phyloP scores from a whole-genome alignment of 1,284 basidiomycete species.

The Afroboletus lepidellus region DNA sequence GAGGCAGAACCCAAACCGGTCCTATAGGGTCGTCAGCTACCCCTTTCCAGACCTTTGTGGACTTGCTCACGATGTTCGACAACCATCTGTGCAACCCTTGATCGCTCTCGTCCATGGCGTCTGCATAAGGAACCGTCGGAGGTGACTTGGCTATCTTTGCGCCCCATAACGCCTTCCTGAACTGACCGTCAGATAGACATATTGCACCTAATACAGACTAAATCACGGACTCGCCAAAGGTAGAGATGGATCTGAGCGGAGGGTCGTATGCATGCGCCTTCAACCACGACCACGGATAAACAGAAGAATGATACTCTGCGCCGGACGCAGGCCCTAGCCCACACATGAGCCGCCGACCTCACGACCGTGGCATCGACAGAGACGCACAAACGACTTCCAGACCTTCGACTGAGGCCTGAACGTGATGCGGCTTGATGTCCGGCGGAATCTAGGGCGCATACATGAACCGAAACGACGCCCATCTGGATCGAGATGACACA shows the following conservation, averaged over 20 bases:
- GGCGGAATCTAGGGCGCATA: constrained; percentile 60
- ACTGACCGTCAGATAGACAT: background rate
- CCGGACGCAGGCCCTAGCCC: constrained; percentile 57
- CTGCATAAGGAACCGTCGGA: constrained; percentile 74
- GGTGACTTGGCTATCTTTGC: constrained; percentile 73
- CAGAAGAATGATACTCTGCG: constrained; percentile 57
- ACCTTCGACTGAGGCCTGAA: constrained; percentile 62
- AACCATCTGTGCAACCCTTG: constrained; percentile 80
- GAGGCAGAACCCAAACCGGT: constrained; percentile 88
- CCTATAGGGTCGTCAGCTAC: constrained; percentile 41
- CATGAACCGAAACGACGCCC: constrained; percentile 1
- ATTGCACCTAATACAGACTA: background rate
- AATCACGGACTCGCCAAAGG: constrained; percentile 41
- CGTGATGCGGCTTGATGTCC: constrained; percentile 66
- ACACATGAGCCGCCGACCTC: constrained; percentile 5
- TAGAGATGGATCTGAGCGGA: constrained; percentile 35
- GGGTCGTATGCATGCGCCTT: constrained; percentile 76
- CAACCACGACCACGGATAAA: constrained; percentile 89
- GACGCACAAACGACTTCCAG: constrained; percentile 63
- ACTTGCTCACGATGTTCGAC: constrained; percentile 67
- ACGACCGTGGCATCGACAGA: background rate
- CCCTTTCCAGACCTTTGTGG: background rate
- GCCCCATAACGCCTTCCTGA: constrained; percentile 80
- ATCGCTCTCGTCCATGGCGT: constrained; percentile 70
- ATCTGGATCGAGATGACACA: constrained; percentile 30